These are phyloP conservation scores for Pleurotus eryngii DNA, from an alignment of 768 basidiomycete genomes.

Conservation along the genomic window DNA sequence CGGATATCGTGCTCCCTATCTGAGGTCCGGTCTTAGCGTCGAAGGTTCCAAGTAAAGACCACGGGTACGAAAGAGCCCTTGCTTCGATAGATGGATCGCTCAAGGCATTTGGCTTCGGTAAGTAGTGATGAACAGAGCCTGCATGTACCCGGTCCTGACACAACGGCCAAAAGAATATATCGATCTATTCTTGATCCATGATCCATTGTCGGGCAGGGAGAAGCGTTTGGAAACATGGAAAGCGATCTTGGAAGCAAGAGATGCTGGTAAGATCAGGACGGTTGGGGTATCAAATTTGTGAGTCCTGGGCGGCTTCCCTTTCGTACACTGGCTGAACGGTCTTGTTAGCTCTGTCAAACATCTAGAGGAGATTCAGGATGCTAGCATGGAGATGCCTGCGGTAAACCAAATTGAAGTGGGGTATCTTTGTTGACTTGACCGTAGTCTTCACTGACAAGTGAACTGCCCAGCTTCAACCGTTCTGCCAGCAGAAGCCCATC, in stretches of 20 bases:
- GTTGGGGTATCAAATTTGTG: conserved; percentile 86
- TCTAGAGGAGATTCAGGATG: conserved; percentile 66
- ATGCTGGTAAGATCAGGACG: conserved; percentile 61
- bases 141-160: too few relatives aligned
- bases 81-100: background rate
- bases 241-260: conserved; percentile 59
- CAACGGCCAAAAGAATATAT: conserved; percentile 39
- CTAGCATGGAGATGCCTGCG: conserved; percentile 60
- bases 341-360: conserved; percentile 58
- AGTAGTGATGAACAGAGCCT: background rate
- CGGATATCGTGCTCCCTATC: background rate
- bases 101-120: background rate
- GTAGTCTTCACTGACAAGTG: background rate
- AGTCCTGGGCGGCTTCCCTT: conserved; percentile 18
- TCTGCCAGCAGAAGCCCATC: conserved; percentile 79
- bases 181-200: conserved; percentile 80
- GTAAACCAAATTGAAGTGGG: conserved; percentile 82
- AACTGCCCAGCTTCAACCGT: conserved; percentile 61
- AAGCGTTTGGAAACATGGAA: conserved; percentile 69
- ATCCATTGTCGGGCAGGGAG: conserved; percentile 60
- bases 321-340: background rate
- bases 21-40: conserved; percentile 7
- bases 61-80: conserved; percentile 6
- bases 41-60: conserved; percentile 9
- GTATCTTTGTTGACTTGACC: conserved; percentile 10